Evolutionary conservation across 1,284 basidiomycete species (phyloP).

Genomic region (Prillingera fragicola): DNA sequence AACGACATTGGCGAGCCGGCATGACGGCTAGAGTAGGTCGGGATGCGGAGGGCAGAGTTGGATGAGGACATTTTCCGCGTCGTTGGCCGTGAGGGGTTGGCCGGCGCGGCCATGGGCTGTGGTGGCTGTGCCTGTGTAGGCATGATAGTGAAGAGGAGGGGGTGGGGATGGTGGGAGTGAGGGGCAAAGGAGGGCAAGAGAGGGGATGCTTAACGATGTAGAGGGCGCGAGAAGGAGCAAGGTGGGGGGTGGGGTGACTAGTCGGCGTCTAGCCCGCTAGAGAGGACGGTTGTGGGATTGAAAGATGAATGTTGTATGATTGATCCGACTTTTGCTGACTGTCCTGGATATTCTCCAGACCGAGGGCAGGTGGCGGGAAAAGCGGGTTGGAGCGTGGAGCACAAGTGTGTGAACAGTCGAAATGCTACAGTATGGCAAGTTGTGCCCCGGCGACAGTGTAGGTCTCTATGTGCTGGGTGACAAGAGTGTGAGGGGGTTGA

Average conservation of each 20-base stretch:
- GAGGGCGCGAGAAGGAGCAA: not conserved
- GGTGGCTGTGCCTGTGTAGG: slow-evolving; percentile 3
- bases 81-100: slow-evolving; percentile 15
- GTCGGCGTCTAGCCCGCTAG: not conserved
- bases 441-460: too few species aligned
- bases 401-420: too few species aligned
- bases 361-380: too few species aligned
- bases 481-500: too few species aligned
- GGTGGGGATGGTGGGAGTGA: not conserved
- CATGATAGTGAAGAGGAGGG: not conserved
- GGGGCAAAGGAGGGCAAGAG: not conserved
- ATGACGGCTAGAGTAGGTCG: slow-evolving; percentile 7
- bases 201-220: not conserved
- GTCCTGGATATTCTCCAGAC: too few species aligned
- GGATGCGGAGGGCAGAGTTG: slow-evolving; percentile 7
- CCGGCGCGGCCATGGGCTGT: slow-evolving; percentile 16
- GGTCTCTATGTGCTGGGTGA: too few species aligned
- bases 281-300: not conserved
- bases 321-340: not conserved
- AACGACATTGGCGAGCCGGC: slow-evolving; percentile 41
- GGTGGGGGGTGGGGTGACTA: not conserved
- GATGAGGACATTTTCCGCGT: slow-evolving; percentile 14
- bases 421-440: too few species aligned
- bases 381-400: too few species aligned
- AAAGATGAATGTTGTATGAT: not conserved